Evolutionary conservation across 2,329 filamentous ascomycete genomes (phyloP).

Genomic region (Pseudodiploospora longispora): DNA sequence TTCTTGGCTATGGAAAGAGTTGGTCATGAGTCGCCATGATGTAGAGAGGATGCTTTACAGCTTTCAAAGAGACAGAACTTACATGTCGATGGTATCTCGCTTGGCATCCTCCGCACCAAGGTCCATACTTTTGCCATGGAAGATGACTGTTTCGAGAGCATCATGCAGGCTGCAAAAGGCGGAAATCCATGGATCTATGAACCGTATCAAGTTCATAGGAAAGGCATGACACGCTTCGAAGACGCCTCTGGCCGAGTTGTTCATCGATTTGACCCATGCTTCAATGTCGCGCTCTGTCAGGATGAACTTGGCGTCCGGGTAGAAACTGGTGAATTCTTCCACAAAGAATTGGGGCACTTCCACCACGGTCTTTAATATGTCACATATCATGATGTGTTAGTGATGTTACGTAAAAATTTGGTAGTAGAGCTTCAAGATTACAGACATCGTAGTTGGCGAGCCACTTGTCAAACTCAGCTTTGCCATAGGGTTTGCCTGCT

Average conservation of each 20-base stretch:
- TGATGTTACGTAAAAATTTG: not conserved
- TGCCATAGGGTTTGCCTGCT: constrained; percentile 22
- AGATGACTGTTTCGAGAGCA: constrained; percentile 3
- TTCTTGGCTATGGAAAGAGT: constrained; percentile 12
- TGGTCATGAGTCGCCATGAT: not conserved
- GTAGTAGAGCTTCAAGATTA: not conserved
- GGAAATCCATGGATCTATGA: constrained; percentile 15
- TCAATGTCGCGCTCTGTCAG: constrained; percentile 26
- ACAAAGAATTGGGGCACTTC: constrained; percentile 19
- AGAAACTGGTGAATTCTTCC: constrained; percentile 13
- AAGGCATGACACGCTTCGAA: constrained; percentile 8
- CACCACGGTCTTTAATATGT: constrained; percentile 11
- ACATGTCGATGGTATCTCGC: constrained; percentile 1
- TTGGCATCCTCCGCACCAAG: constrained; percentile 4
- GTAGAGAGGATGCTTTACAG: not conserved
- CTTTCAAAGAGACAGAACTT: not conserved
- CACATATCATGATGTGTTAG: constrained; percentile 1
- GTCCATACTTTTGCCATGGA: constrained; percentile 4
- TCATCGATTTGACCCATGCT: constrained; percentile 20
- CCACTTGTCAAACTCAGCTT: constrained; percentile 32
- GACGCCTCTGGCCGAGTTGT: constrained; percentile 16
- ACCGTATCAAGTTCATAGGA: constrained; percentile 17
- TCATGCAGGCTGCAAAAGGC: constrained; percentile 5
- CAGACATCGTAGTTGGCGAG: constrained; percentile 29
- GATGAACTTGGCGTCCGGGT: constrained; percentile 28